These are phyloP conservation scores for Ceratobasidium sp. DNA, from an alignment of 1,284 basidiomycete genomes.

Conservation along the genomic window DNA sequence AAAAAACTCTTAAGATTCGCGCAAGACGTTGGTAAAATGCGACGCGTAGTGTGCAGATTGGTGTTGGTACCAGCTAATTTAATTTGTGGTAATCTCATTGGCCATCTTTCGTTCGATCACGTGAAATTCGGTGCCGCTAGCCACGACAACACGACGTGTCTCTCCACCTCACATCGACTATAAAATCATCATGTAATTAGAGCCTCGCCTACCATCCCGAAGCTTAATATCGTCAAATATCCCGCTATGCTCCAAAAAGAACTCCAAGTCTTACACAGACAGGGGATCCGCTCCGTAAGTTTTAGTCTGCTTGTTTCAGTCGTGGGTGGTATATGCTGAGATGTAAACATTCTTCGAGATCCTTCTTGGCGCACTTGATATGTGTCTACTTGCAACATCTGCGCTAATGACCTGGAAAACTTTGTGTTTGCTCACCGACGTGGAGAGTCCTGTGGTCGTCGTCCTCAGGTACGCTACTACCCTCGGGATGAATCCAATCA, in stretches of 20 bases:
- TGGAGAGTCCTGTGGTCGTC: conserved; percentile 96
- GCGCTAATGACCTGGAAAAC: conserved; percentile 98
- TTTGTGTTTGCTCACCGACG: conserved; percentile 89
- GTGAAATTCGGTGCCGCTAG: not conserved
- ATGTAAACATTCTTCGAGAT: conserved; percentile 64
- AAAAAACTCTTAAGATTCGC: too few relatives aligned
- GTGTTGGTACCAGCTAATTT: not conserved
- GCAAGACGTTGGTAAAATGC: too few relatives aligned
- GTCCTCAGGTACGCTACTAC: conserved; percentile 80
- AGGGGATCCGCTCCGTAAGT: conserved; percentile 52
- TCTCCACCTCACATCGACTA: not conserved
- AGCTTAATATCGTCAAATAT: not conserved
- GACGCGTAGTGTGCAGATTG: not conserved
- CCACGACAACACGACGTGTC: conserved; percentile 15
- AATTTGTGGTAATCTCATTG: not conserved
- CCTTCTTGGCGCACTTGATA: conserved; percentile 89
- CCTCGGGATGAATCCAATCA: not conserved
- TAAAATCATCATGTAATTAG: too few relatives aligned
- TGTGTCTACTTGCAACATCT: conserved; percentile 89
- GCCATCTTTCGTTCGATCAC: not conserved
- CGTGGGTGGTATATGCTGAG: conserved; percentile 63
- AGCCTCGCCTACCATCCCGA: too few relatives aligned
- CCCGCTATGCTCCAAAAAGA: not conserved
- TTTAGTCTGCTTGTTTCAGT: conserved; percentile 55
- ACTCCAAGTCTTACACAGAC: not conserved